Evolutionary conservation across 176 grass and related monocot genomes (phyloP).

Genomic region (Eragrostis nindensis): DNA sequence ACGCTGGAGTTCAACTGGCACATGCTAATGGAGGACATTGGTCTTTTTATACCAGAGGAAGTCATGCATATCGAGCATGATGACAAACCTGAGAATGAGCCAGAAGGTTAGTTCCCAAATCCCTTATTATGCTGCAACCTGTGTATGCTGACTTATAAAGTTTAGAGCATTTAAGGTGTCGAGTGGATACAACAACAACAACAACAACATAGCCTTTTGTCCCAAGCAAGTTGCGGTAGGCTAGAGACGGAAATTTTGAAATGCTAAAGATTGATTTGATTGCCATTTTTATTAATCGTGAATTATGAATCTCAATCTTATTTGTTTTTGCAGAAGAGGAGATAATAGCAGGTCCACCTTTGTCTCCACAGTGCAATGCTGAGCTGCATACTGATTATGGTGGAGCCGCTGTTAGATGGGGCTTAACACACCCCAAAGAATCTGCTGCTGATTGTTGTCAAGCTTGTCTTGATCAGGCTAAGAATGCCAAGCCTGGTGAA

Average conservation of each 20-base stretch:
- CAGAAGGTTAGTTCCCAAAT: conserved; percentile 71
- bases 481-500: conserved; percentile 78
- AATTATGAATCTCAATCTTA: conserved; percentile 9
- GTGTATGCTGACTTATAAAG: conserved; percentile 11
- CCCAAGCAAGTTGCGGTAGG: too few species aligned
- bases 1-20: conserved; percentile 72
- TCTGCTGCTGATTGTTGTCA: conserved; percentile 93
- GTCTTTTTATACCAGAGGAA: conserved; percentile 74
- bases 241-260: too few species aligned
- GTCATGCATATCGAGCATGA: conserved; percentile 64
- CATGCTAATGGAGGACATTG: conserved; percentile 75
- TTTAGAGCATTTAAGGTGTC: not conserved
- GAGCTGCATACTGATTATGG: conserved; percentile 89
- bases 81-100: conserved; percentile 88
- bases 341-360: conserved; percentile 82
- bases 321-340: conserved; percentile 64
- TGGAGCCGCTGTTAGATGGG: conserved; percentile 91
- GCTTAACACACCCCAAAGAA: conserved; percentile 95
- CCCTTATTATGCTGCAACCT: not conserved
- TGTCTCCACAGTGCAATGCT: conserved; percentile 73
- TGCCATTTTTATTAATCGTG: not conserved
- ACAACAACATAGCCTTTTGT: too few species aligned
- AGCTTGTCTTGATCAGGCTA: conserved; percentile 93
- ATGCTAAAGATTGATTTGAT: not conserved
- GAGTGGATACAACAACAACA: too few species aligned